phyloP scores from a whole-genome alignment of 345 rosid genomes.

The Pseudoturritis turrita region DNA sequence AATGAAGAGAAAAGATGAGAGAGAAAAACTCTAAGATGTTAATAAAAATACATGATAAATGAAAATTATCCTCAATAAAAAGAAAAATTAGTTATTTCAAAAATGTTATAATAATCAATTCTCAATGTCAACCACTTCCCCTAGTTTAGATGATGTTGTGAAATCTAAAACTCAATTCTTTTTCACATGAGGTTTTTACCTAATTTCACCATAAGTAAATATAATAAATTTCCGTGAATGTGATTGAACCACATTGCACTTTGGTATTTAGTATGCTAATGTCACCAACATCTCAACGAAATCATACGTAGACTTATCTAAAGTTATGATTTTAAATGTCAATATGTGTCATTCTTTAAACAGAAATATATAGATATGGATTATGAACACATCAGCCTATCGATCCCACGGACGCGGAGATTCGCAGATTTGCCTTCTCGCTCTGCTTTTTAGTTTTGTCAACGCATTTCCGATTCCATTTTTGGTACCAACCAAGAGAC shows the following conservation, averaged over 20 bases:
- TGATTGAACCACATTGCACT: not conserved
- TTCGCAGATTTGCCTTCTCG: constrained; percentile 35
- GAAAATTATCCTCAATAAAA: too few relatives aligned
- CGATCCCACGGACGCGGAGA: constrained; percentile 30
- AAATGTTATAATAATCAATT: too few relatives aligned
- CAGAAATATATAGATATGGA: constrained; percentile 7
- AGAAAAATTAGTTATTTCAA: too few relatives aligned
- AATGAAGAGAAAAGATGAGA: too few relatives aligned
- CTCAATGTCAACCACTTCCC: not conserved
- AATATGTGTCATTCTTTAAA: constrained; percentile 15
- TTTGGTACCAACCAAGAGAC: constrained; percentile 25
- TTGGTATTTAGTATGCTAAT: not conserved
- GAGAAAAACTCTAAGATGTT: too few relatives aligned
- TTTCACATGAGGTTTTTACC: not conserved
- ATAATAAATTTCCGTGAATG: not conserved
- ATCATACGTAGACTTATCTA: not conserved
- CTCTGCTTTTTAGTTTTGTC: constrained; percentile 25
- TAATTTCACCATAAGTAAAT: not conserved
- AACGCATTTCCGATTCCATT: constrained; percentile 4
- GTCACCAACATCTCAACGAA: not conserved
- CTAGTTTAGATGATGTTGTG: not conserved
- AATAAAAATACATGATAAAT: too few relatives aligned
- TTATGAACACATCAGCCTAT: constrained; percentile 21
- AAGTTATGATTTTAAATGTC: not conserved
- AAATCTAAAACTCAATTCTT: not conserved